A percentile compares a stretch with the other conserved stretches of the same genome.
Conservation (phyloP, 2,329 filamentous ascomycete genomes). For the Aspergillus candidus region DNA sequence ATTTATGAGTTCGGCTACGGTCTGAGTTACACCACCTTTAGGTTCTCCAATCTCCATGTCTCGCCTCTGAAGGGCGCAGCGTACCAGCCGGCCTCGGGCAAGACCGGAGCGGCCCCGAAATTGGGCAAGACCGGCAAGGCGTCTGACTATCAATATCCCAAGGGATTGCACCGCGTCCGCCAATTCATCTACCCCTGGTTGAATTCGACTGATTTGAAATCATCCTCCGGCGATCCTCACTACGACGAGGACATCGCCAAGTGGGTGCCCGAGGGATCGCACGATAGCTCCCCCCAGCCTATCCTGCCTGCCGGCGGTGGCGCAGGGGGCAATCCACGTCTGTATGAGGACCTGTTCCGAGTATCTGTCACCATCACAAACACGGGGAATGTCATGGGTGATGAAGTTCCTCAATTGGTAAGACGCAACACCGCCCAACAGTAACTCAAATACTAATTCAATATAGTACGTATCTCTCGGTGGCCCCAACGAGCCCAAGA, state of each 20-base stretch:
- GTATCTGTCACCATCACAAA: constrained; percentile 48
- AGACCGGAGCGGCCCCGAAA: constrained; percentile 48
- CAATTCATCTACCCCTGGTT: constrained; percentile 61
- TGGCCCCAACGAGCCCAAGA: constrained; percentile 62
- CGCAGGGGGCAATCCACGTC: constrained; percentile 54
- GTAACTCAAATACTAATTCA: constrained; percentile 3
- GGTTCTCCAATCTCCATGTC: constrained; percentile 53
- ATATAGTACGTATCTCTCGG: constrained; percentile 67
- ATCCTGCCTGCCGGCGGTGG: constrained; percentile 52
- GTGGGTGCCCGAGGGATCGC: constrained; percentile 47
- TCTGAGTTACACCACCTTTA: constrained; percentile 58
- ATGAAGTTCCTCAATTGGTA: constrained; percentile 50
- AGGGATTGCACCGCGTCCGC: constrained; percentile 44
- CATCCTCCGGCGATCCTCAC: constrained; percentile 47
- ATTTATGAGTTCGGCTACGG: constrained; percentile 59
- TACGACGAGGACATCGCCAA: constrained; percentile 49
- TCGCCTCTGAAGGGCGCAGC: constrained; percentile 36
- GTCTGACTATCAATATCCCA: constrained; percentile 52
- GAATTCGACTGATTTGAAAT: constrained; percentile 52
- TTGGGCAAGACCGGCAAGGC: constrained; percentile 46
- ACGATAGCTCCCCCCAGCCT: constrained; percentile 50
- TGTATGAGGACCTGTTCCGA: constrained; percentile 47
- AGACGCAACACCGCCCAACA: constrained; percentile 7
- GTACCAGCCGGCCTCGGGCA: constrained; percentile 50
- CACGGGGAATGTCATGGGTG: constrained; percentile 43